phyloP scores from a whole-genome alignment of 139 green algal genomes.

The Nannochloris sp. region DNA sequence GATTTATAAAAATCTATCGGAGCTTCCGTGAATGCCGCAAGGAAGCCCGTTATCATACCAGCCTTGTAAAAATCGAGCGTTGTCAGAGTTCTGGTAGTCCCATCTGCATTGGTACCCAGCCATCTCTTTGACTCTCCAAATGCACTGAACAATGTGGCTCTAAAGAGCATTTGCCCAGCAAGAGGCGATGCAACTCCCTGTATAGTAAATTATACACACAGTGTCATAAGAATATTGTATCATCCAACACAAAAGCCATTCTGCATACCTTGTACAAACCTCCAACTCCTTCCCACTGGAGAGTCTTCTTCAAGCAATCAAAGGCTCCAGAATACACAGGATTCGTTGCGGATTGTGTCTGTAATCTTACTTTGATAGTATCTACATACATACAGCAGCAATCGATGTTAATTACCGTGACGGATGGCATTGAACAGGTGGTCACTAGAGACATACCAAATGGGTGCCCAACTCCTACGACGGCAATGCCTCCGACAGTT shows the following conservation, averaged over 20 bases:
- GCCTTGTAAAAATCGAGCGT: constrained; percentile 66
- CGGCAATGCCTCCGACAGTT: constrained; percentile 64
- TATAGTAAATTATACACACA: neutral
- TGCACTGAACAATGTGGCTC: constrained; percentile 73
- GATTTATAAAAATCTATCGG: constrained; percentile 97
- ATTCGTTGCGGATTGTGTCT: constrained; percentile 75
- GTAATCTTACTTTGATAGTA: constrained; percentile 86
- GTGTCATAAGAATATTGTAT: neutral
- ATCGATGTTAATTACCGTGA: too few species aligned
- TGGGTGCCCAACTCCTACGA: constrained; percentile 80
- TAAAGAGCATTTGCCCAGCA: constrained; percentile 89
- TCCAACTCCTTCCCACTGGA: constrained; percentile 77
- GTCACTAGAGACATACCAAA: constrained; percentile 33
- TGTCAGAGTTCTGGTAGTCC: constrained; percentile 41
- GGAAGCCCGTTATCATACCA: constrained; percentile 70
- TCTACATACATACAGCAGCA: constrained; percentile 26
- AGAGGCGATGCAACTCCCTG: constrained; percentile 84
- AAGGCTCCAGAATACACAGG: constrained; percentile 83
- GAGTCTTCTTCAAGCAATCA: constrained; percentile 82
- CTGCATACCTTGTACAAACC: constrained; percentile 86
- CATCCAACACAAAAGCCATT: neutral
- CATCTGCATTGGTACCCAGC: constrained; percentile 69
- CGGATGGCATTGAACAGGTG: neutral
- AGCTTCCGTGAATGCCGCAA: constrained; percentile 76
- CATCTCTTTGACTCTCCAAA: constrained; percentile 78